Percentiles rank a stretch among this genome's conserved stretches.
Evolutionary conservation across 306 rosid genomes (phyloP).

Genomic region (Inga laurina): DNA sequence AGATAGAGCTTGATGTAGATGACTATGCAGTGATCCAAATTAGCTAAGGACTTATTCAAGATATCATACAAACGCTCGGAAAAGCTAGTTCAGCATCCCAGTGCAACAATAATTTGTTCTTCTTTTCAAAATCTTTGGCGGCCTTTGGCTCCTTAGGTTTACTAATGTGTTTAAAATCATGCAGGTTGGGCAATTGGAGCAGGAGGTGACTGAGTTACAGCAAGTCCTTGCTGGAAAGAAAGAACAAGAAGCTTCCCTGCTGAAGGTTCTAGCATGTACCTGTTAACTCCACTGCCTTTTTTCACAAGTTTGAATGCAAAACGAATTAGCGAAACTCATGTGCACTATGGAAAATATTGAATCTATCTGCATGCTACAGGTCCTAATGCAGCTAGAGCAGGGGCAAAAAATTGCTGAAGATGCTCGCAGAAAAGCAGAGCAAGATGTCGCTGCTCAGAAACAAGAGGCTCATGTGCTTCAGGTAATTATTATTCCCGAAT

Average conservation of each 20-base stretch:
- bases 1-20: neutral
- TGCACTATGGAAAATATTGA: constrained; percentile 22
- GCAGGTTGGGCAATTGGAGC: constrained; percentile 90
- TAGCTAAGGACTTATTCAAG: neutral
- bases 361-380: constrained; percentile 48
- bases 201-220: constrained; percentile 61
- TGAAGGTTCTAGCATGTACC: constrained; percentile 67
- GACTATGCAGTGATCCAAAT: constrained; percentile 26
- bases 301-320: constrained; percentile 28
- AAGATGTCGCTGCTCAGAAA: constrained; percentile 76
- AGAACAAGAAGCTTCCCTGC: constrained; percentile 87
- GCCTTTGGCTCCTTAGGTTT: constrained; percentile 23
- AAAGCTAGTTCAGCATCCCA: constrained; percentile 29
- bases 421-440: constrained; percentile 84
- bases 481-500: constrained; percentile 65
- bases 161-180: constrained; percentile 33
- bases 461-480: constrained; percentile 65
- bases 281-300: constrained; percentile 42
- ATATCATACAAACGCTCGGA: constrained; percentile 10
- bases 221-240: constrained; percentile 70
- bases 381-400: constrained; percentile 78
- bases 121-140: constrained; percentile 10
- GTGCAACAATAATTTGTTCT: constrained; percentile 21
- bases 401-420: constrained; percentile 86
- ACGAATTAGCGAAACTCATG: constrained; percentile 27